These are phyloP conservation scores for Cryptococcus sp. DNA, from an alignment of 1,284 basidiomycete species.

Conservation along the genomic window DNA sequence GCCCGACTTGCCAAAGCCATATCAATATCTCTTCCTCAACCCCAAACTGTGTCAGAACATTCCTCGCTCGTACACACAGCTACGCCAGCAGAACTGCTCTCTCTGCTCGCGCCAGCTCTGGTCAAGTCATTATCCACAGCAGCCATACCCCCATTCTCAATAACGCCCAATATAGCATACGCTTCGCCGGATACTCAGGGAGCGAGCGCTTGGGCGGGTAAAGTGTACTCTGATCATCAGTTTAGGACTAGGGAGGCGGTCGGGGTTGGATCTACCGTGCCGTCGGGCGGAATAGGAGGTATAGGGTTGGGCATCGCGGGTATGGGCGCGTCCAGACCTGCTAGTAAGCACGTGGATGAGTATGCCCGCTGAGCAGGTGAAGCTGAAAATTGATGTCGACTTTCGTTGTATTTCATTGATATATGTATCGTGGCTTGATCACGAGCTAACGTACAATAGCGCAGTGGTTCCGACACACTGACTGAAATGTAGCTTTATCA, in stretches of 20 bases:
- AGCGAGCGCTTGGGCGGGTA: slow-evolving; percentile 30
- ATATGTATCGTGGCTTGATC: no score
- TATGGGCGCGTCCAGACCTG: slow-evolving; percentile 8
- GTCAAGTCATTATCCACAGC: slow-evolving; percentile 19
- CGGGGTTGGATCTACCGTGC: slow-evolving; percentile 1
- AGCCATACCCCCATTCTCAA: slow-evolving; percentile 23
- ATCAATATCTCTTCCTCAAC: background rate
- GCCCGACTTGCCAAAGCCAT: slow-evolving; percentile 2
- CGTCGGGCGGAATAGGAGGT: slow-evolving; percentile 2
- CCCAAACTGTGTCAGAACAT: background rate
- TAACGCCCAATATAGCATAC: slow-evolving; percentile 9
- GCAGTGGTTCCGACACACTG: no score
- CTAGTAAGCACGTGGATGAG: slow-evolving; percentile 25
- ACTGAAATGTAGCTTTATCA: no score
- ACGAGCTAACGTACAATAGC: no score
- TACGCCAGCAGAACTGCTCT: slow-evolving; percentile 21
- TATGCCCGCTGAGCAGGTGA: slow-evolving; percentile 1
- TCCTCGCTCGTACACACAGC: slow-evolving; percentile 11
- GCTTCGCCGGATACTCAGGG: slow-evolving; percentile 20
- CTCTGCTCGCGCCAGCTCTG: slow-evolving; percentile 21
- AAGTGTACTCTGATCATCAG: slow-evolving; percentile 30
- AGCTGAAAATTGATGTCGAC: no score
- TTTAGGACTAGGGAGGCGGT: slow-evolving; percentile 25
- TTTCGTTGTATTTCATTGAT: no score
- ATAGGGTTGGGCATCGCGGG: slow-evolving; percentile 1